Base-by-base conservation (phyloP, 805 yeast genomes). In the Metschnikowia gelsemii region DNA sequence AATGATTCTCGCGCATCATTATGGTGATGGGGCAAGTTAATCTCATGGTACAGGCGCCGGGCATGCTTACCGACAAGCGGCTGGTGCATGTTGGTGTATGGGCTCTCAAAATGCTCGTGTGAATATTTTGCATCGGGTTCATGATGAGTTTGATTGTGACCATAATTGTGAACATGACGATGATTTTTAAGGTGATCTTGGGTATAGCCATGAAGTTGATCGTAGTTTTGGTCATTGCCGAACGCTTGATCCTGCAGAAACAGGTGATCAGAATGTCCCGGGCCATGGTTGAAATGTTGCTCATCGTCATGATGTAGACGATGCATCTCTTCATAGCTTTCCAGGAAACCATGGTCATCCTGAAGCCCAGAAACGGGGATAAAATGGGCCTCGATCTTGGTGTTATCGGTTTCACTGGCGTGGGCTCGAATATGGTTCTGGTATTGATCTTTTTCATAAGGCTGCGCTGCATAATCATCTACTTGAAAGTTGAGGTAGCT, bases 381-480 rank as follows among this genome's bases (percentile, higher is more conserved):
- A 35, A 42, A 46, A 22, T 45, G 49, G 1, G 49, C 49, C 19
- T 38, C 44, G 4, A 32, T 34, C 20, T 33, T 42, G 16, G 30
- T 43, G n/a, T 45, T 35, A 3, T 46, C 46, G 14, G 25, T 16
- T 16, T 45, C 39, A 5, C 34, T 36, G 3, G 29, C 21, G 16
- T 22, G 11, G 20, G 35, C 42, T 5, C 17, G 30, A 11, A 17
- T 17, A 22, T 26, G 18, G 12, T 21, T 24, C 3, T 28, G 24
- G 20, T 21, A 30, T 12, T 35, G 30, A 21, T 22, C 26, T 21
- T 40, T 17, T n/a, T 34, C 37, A 17, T 19, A 41, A 5, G 30
- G 16, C 14, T 38, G 34, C 33, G 26, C 23, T 19, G 41, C 20
- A 12, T 34, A 39, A 5, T 38, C 41, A 9, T 47, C 51, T 5